Evolutionary conservation across 1,284 basidiomycete genomes (phyloP).

Genomic region (Papiliotrema nemorosa): DNA sequence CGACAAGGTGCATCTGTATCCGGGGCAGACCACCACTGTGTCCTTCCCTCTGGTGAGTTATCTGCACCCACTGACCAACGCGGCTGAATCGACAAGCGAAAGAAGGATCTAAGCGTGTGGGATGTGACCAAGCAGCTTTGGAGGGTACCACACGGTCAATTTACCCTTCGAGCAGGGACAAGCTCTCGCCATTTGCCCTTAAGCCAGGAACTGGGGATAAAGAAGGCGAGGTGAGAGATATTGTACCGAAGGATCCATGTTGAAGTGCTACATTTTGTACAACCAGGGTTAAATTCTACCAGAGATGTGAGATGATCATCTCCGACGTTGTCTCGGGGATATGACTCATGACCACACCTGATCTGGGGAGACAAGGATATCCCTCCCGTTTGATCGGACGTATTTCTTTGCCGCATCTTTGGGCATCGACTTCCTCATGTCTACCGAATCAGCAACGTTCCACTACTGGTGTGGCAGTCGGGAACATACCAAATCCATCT

Average conservation of each 20-base stretch:
- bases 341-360: slow-evolving; percentile 42
- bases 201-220: slow-evolving; percentile 5
- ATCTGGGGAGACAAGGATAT: slow-evolving; percentile 44
- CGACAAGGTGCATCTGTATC: slow-evolving; percentile 38
- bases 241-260: neutral
- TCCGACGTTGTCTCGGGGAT: neutral
- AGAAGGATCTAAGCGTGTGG: slow-evolving; percentile 52
- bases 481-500: slow-evolving; percentile 44
- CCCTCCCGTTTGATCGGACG: slow-evolving; percentile 42
- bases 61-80: neutral
- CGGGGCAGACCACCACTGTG: slow-evolving; percentile 36
- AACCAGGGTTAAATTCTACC: no score
- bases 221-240: neutral
- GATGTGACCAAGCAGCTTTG: slow-evolving; percentile 45
- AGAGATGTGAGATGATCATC: no score
- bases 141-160: slow-evolving; percentile 43
- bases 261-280: neutral
- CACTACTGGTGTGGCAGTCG: neutral
- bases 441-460: slow-evolving; percentile 10
- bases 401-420: slow-evolving; percentile 36
- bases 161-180: slow-evolving; percentile 39
- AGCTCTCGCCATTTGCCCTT: slow-evolving; percentile 41
- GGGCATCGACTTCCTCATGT: slow-evolving; percentile 50
- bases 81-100: slow-evolving; percentile 27
- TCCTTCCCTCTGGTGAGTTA: slow-evolving; percentile 43